Conservation (phyloP, 2,329 filamentous ascomycete genomes). For the Saccharata proteae region DNA sequence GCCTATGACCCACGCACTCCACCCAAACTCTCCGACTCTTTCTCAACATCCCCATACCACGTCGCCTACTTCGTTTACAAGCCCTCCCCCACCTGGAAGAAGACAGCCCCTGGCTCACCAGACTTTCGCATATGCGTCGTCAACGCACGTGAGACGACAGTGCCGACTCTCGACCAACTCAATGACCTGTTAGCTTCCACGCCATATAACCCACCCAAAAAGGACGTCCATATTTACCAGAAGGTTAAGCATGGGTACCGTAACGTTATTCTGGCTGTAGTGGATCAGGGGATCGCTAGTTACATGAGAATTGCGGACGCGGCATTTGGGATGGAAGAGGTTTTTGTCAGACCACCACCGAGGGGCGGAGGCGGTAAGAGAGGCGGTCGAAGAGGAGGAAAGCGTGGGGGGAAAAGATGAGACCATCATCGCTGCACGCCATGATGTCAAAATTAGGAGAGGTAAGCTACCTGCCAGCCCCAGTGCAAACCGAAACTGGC, state of each 20-base stretch:
- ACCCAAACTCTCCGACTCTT: slow-evolving; percentile 23
- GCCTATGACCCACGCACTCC: slow-evolving; percentile 48
- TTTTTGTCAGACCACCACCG: too few species aligned
- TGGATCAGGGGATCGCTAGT: slow-evolving; percentile 82
- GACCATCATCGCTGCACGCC: too few species aligned
- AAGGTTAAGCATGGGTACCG: slow-evolving; percentile 74
- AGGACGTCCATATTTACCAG: slow-evolving; percentile 50
- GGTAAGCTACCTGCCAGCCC: too few species aligned
- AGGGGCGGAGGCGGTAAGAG: too few species aligned
- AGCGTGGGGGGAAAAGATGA: too few species aligned
- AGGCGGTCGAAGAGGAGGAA: too few species aligned
- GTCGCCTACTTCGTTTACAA: slow-evolving; percentile 79
- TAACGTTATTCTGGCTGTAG: slow-evolving; percentile 75
- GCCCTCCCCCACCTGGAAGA: slow-evolving; percentile 43
- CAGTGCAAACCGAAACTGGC: too few species aligned
- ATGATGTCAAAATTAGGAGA: too few species aligned
- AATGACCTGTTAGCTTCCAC: slow-evolving; percentile 59
- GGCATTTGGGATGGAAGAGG: slow-evolving; percentile 57
- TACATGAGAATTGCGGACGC: slow-evolving; percentile 73
- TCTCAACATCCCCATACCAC: too few species aligned
- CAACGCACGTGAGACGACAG: slow-evolving; percentile 55
- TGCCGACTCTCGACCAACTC: slow-evolving; percentile 66
- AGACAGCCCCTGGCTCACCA: slow-evolving; percentile 63
- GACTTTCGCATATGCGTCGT: slow-evolving; percentile 80
- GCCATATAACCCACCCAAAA: slow-evolving; percentile 53